Evolutionary conservation across 2,329 filamentous ascomycete species (phyloP), one percentile per base, ranked within the genome.

Genomic region (Paraconiothyrium sp.): DNA sequence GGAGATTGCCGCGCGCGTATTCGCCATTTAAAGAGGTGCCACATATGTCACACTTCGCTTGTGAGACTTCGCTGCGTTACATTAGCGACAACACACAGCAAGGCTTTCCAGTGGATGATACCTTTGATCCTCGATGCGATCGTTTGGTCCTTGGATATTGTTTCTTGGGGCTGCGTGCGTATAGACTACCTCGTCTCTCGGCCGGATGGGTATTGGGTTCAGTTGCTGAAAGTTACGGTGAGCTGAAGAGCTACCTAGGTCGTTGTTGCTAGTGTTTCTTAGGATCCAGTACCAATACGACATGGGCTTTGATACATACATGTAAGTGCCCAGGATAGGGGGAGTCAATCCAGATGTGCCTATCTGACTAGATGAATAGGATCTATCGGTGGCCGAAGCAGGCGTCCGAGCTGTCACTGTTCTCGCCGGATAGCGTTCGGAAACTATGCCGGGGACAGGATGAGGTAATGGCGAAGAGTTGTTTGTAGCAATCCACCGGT

Each of bases 1-100:
- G n/a, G 7, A 59, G 24, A 37, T 59, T 59, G 10, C 58, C 51
- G 22, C 43, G 44, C 14, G 58, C 58, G 22, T 59, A 55, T 22
- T 59, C 58, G 20, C 58, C 51, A 11, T 4, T 39, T 34, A 59
- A 54, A 8, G n/a, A 1, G 16, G 11, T 50, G 8, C 24, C 20
- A 37, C 50, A 59, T 20, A 32, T 14, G 5, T 32, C 46, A n/a
- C 46, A 49, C 30, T 30, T n/a, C 32, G 27, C 32, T 11, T 46
- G n/a, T 13, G n/a, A 11, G 20, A 24, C 20, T 9, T 22, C 43
- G 11, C 43, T 46, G 43, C n/a, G 14, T n/a, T 46, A 3, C 16
- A 22, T 22, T 4, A 44, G 41, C 20, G 20, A 44, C 41, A 5
- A n/a, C 11, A 5, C 41, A n/a, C 7, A 14, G n/a, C 16, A 44